Base-by-base conservation (phyloP, 306 rosid genomes). In the Lathyrus oleraceus region DNA sequence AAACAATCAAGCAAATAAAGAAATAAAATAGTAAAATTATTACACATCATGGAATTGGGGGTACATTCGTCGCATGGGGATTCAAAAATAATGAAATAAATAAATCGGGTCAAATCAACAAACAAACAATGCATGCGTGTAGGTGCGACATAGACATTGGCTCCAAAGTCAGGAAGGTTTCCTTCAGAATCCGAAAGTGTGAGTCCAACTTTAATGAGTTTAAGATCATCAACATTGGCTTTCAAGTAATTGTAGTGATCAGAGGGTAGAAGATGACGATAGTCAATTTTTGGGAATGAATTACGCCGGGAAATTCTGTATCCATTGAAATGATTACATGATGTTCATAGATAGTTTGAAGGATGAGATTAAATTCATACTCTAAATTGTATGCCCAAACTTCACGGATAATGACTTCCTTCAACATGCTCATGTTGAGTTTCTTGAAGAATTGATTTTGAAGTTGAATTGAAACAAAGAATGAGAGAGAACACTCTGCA, bases 171-270 rank as follows among this genome's bases (percentile, higher is more conserved):
- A n/a, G n/a, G n/a, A n/a, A n/a, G n/a, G n/a, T n/a, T n/a, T n/a
- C n/a, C n/a, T n/a, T n/a, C n/a, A n/a, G n/a, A n/a, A n/a, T n/a
- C n/a, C n/a, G 96, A 72, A 52, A 91, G 87, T 0, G 96, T 92
- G 40, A 92, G 85, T 0, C 97, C 96, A 1, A 92, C 73, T 66
- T 89, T 92, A 78, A 92, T 92, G 15, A 27, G 30, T 3, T 27
- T 82, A 70, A 92, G 83, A 1, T 80, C 87, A 67, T 92, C 97
- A 3, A 92, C 97, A 82, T 92, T 89, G 39, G 89, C 75, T 12
- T 87, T 53, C n/a, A 53, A 20, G 3, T 4, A 20, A 21, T 15
- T 8, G 3, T 53, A 53, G 14, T 53, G 30, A 21, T 53, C 32
- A 11, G n/a, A 20, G 8, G 32, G 8, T 10, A 10, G 2, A 10